phyloP scores from a whole-genome alignment of 2,329 filamentous ascomycete genomes.

The Volutella citrinella region DNA sequence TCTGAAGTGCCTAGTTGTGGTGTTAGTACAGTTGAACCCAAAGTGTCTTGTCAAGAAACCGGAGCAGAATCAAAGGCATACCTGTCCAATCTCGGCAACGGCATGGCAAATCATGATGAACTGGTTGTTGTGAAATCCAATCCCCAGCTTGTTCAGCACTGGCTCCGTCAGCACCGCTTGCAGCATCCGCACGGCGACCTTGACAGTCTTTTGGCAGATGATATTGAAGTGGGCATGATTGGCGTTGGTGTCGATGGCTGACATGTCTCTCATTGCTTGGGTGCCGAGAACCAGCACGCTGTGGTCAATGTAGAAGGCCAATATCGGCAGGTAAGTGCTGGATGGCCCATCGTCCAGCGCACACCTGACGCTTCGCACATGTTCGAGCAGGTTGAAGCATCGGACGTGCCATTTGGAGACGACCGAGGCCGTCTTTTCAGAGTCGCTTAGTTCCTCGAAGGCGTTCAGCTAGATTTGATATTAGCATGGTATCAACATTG shows the following conservation, averaged over 20 bases:
- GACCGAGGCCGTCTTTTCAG: slow-evolving; percentile 13
- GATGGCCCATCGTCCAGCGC: not conserved
- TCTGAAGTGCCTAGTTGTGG: too few species aligned
- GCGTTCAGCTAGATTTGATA: too few species aligned
- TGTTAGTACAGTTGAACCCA: too few species aligned
- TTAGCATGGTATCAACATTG: too few species aligned
- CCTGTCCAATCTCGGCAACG: slow-evolving; percentile 18
- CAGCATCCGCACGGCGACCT: slow-evolving; percentile 1
- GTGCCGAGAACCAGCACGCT: slow-evolving; percentile 24
- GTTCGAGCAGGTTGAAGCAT: slow-evolving; percentile 8
- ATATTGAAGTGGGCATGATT: not conserved
- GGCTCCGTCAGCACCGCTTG: slow-evolving; percentile 13
- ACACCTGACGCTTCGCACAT: not conserved
- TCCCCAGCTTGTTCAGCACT: slow-evolving; percentile 12
- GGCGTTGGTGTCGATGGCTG: not conserved
- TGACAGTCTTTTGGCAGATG: slow-evolving; percentile 1
- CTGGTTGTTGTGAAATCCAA: slow-evolving; percentile 25
- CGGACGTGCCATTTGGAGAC: slow-evolving; percentile 18
- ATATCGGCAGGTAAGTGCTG: slow-evolving; percentile 10
- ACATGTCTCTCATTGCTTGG: slow-evolving; percentile 21
- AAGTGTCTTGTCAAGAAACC: too few species aligned
- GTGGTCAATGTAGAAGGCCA: slow-evolving; percentile 24
- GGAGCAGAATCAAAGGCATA: too few species aligned
- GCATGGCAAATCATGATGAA: slow-evolving; percentile 25
- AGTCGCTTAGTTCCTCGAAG: too few species aligned